phyloP scores from a whole-genome alignment of 495 filamentous ascomycete genomes.

The Clohesyomyces aquaticus region DNA sequence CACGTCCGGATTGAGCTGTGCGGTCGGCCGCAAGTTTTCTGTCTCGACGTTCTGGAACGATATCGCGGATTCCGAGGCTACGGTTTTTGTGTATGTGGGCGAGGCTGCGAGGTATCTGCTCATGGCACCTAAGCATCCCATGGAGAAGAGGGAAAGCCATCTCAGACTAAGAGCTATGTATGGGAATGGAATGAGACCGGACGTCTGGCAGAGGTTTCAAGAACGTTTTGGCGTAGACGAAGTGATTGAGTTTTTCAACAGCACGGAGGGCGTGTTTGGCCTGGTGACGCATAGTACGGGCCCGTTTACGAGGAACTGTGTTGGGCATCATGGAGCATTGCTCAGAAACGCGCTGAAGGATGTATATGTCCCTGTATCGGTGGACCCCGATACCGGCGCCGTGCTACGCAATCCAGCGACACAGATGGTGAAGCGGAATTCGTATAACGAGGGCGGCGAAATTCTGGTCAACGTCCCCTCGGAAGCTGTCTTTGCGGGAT shows the following conservation, averaged over 20 bases:
- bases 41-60: conserved; percentile 74
- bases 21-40: conserved; percentile 70
- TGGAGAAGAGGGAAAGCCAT: conserved; percentile 65
- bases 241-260: conserved; percentile 48
- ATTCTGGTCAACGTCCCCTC: conserved; percentile 67
- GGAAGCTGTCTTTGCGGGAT: conserved; percentile 64
- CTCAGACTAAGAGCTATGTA: conserved; percentile 69
- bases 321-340: conserved; percentile 72
- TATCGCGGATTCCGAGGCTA: conserved; percentile 66
- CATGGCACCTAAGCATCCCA: conserved; percentile 60
- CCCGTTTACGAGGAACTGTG: conserved; percentile 61
- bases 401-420: conserved; percentile 65
- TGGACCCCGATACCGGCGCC: conserved; percentile 68
- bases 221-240: conserved; percentile 48
- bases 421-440: conserved; percentile 64
- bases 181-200: conserved; percentile 76
- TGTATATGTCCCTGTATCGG: conserved; percentile 64
- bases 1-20: conserved; percentile 61
- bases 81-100: conserved; percentile 76
- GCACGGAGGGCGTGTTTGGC: conserved; percentile 44
- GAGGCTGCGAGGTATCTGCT: conserved; percentile 78
- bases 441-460: conserved; percentile 71
- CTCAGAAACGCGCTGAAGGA: conserved; percentile 55
- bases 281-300: conserved; percentile 44
- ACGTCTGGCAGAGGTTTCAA: conserved; percentile 71